phyloP scores from a whole-genome alignment of 129 eudicot genomes.

The Chrysanthemum lavandulifolium region DNA sequence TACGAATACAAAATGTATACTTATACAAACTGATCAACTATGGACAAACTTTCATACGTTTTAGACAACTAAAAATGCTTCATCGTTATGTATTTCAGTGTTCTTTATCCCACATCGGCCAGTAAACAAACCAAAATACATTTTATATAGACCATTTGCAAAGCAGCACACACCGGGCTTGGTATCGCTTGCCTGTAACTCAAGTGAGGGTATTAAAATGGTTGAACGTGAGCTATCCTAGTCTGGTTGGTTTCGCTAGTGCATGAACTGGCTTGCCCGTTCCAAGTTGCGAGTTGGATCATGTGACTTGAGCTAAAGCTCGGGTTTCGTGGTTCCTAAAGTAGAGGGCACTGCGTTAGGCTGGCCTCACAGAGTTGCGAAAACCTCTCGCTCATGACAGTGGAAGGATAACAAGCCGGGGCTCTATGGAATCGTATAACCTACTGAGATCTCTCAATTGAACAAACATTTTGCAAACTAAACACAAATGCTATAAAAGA shows the following conservation, averaged over 20 bases:
- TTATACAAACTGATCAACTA: no score
- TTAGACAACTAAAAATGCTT: no score
- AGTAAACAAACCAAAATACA: no score
- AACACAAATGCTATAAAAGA: no score
- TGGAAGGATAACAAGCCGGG: background rate
- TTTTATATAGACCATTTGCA: background rate
- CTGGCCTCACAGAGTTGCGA: conserved; percentile 10
- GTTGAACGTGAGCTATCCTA: background rate
- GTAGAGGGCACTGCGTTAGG: conserved; percentile 5
- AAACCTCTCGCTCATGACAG: conserved; percentile 4
- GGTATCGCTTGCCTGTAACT: conserved; percentile 5
- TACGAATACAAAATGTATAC: no score
- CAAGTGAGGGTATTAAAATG: conserved; percentile 7
- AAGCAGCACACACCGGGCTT: background rate
- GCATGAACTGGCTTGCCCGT: conserved; percentile 9
- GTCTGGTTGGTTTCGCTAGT: background rate
- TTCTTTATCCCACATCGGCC: no score
- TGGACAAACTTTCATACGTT: no score
- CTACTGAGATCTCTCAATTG: background rate
- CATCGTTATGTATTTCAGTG: no score
- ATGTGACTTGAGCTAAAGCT: conserved; percentile 16
- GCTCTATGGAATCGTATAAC: no score
- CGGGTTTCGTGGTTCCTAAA: background rate
- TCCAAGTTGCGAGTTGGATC: conserved; percentile 14
- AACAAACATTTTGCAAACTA: background rate